A percentile compares a stretch with the other conserved stretches of the same genome.
Conservation (phyloP, 148 eudicot species). For the Tetragonia tetragonoides region DNA sequence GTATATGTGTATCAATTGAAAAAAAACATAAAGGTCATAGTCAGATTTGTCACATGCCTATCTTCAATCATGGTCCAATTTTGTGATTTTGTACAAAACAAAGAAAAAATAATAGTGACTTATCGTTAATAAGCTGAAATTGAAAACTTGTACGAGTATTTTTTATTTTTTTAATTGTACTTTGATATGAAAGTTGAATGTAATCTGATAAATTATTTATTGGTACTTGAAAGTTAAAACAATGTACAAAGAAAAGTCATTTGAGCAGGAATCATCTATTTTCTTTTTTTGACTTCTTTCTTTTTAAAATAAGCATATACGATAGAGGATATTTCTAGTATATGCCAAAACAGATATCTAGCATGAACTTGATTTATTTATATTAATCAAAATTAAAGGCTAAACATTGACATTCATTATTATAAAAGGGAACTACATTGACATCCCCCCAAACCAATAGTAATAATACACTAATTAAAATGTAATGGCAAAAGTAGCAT, state of each 20-base stretch:
- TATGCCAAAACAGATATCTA: not conserved
- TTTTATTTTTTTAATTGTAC: no score
- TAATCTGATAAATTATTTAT: no score
- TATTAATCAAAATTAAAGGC: no score
- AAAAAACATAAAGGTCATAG: not conserved
- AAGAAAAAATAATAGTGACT: not conserved
- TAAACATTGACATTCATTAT: not conserved
- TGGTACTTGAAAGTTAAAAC: no score
- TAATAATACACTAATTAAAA: no score
- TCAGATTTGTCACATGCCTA: conserved; percentile 7
- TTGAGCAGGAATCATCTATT: no score
- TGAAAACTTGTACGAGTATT: no score
- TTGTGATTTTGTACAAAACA: not conserved
- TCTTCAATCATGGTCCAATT: not conserved
- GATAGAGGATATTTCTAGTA: not conserved
- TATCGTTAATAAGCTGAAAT: no score
- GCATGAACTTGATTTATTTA: not conserved
- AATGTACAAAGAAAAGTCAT: no score
- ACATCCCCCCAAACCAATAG: not conserved
- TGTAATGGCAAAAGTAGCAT: not conserved
- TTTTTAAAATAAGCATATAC: no score
- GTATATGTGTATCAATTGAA: not conserved
- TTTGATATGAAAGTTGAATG: no score
- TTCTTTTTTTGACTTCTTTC: no score
- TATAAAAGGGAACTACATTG: not conserved